Conservation (phyloP, 768 basidiomycete species). For the Gloeopeniophorella convolvens region DNA sequence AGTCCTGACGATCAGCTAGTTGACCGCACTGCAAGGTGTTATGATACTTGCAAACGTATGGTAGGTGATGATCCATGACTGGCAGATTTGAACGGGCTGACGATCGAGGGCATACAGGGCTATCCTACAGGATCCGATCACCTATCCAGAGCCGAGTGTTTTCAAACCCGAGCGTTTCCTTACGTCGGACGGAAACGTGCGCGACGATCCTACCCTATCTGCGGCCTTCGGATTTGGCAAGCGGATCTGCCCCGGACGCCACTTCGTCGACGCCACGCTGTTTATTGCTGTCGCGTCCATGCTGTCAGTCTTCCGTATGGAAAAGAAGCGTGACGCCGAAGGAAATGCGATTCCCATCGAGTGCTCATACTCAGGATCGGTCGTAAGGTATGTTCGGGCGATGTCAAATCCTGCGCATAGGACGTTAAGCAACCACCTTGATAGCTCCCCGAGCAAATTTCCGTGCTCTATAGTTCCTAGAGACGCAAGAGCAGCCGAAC, state of each 20-base stretch:
- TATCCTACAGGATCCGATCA: neutral
- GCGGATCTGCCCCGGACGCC: neutral
- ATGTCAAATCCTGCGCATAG: too few species aligned
- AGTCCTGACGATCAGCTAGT: too few species aligned
- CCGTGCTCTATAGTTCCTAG: too few species aligned
- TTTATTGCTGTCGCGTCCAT: neutral
- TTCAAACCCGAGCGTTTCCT: neutral
- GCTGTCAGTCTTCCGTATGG: neutral
- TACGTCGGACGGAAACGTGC: neutral
- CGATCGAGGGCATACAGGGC: too few species aligned
- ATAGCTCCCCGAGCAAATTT: too few species aligned
- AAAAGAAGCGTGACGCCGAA: neutral
- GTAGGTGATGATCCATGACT: neutral
- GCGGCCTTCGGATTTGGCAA: neutral
- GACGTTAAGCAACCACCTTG: too few species aligned
- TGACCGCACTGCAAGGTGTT: neutral
- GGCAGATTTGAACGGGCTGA: too few species aligned
- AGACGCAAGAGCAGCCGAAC: too few species aligned
- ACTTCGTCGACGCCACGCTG: neutral
- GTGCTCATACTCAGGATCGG: neutral
- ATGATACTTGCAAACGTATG: neutral
- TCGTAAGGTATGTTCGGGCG: too few species aligned
- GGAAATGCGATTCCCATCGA: neutral
- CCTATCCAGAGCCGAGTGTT: neutral
- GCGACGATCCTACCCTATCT: neutral